phyloP scores from a whole-genome alignment of 768 basidiomycete genomes.

The Suillus spraguei region DNA sequence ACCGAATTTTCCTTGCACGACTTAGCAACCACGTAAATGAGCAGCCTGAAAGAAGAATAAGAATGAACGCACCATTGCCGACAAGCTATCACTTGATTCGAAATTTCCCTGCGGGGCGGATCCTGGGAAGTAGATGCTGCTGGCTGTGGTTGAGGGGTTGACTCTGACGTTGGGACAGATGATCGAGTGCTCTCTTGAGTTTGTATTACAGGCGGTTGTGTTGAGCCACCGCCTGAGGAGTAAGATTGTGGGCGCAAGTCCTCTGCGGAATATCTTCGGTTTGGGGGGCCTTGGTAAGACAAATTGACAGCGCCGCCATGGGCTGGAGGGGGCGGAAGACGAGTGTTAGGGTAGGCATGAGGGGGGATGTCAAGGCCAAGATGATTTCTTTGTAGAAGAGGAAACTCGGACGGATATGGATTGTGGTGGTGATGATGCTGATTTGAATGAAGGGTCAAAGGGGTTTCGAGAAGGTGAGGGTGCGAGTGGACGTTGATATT shows the following conservation, averaged over 20 bases:
- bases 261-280: conserved; percentile 37
- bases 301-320: conserved; percentile 19
- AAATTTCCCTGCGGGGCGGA: conserved; percentile 54
- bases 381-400: conserved; percentile 48
- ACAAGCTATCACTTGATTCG: conserved; percentile 80
- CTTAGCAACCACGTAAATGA: conserved; percentile 47
- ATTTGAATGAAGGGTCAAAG: conserved; percentile 45
- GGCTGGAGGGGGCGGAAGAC: conserved; percentile 40
- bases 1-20: conserved; percentile 83
- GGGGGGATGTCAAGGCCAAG: conserved; percentile 45
- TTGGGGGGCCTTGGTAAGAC: conserved; percentile 22
- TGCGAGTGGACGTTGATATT: conserved; percentile 35
- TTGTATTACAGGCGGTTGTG: conserved; percentile 21
- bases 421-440: conserved; percentile 31
- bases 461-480: conserved; percentile 49
- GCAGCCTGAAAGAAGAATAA: conserved; percentile 25
- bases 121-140: conserved; percentile 34
- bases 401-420: conserved; percentile 45
- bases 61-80: conserved; percentile 70
- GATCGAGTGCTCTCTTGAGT: conserved; percentile 30
- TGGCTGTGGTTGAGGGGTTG: conserved; percentile 39
- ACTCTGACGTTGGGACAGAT: conserved; percentile 47
- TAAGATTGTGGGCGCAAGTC: conserved; percentile 43
- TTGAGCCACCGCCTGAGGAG: conserved; percentile 39
- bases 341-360: conserved; percentile 43